Evolutionary conservation across 2,329 filamentous ascomycete genomes (phyloP), one percentile per base, ranked within the genome.

Genomic region (Lasiodiplodia sp.): DNA sequence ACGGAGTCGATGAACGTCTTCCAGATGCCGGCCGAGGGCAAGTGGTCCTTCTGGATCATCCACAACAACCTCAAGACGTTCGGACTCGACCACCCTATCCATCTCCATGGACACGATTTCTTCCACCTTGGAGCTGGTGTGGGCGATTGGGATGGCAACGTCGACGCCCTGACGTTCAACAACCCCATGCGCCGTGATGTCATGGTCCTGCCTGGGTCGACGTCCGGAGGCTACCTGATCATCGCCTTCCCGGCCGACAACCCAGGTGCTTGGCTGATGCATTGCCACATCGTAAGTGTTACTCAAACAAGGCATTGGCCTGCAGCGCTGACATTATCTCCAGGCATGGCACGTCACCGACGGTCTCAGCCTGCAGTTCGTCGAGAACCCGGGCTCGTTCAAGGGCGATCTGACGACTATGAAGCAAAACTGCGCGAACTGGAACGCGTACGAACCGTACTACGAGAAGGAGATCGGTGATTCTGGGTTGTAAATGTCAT

Each of bases 211-310:
- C 80, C 80, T 0, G 71, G 71, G 1, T 52, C 53, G 21, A 44
- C 63, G 1, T 58, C 10, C n/a, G 72, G 72, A 10, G 81, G 80
- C 2, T 83, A 84, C 71, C 80, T 82, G 28, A 83, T 87, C 14
- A 74, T 88, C 23, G 85, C 86, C 23, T 87, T 87, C 76, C 76
- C 78, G 52, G 84, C 85, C 0, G 79, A 82, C 58, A 87, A 87
- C 74, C 85, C 86, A 0, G 86, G 86, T 10, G 72, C 75, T 51
- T 79, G 77, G 78, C 70, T 76, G 40, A 71, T 69, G 60, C 67
- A 69, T 51, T 68, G 68, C 34, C 68, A 69, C 67, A 69, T 70
- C 37, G 58, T 66, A 55, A 60, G 65, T 68, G 57, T 23, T 21
- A 37, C 28, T 25, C 8, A 12, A 7, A 25, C 16, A 11, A n/a